Percentiles rank a stretch among this genome's conserved stretches.
These are phyloP conservation scores for Tolypocladium guangdongense DNA, from an alignment of 2,329 filamentous ascomycete genomes.

Conservation along the genomic window DNA sequence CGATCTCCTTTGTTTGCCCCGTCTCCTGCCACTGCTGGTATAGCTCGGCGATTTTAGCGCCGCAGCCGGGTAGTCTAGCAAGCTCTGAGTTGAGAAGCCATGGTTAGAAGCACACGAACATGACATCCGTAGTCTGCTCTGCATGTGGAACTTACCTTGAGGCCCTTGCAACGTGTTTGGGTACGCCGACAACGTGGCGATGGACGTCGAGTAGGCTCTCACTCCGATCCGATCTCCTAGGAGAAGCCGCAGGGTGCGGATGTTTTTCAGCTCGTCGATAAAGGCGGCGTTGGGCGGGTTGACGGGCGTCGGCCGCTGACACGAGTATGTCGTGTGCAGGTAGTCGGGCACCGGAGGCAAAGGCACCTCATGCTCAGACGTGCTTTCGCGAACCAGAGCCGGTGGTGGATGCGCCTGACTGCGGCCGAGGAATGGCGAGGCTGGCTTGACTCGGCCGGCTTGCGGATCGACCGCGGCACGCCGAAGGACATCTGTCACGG, in stretches of 20 bases:
- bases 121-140: too few species aligned
- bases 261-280: slow-evolving; percentile 60
- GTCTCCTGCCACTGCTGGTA: slow-evolving; percentile 62
- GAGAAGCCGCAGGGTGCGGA: slow-evolving; percentile 60
- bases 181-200: slow-evolving; percentile 75
- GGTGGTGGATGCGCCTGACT: slow-evolving; percentile 12
- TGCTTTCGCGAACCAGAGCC: slow-evolving; percentile 54
- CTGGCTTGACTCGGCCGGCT: background rate
- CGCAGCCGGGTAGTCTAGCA: slow-evolving; percentile 62
- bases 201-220: slow-evolving; percentile 77
- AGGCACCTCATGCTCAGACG: slow-evolving; percentile 61
- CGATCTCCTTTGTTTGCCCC: slow-evolving; percentile 51
- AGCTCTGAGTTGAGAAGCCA: slow-evolving; percentile 28
- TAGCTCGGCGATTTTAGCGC: slow-evolving; percentile 65
- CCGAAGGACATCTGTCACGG: slow-evolving; percentile 7
- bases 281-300: slow-evolving; percentile 65
- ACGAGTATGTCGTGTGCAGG: slow-evolving; percentile 56
- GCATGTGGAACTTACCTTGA: slow-evolving; percentile 22
- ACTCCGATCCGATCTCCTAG: slow-evolving; percentile 69
- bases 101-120: background rate
- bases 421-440: background rate
- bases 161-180: slow-evolving; percentile 38
- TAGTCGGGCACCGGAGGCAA: slow-evolving; percentile 60
- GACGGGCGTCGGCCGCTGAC: slow-evolving; percentile 63
- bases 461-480: slow-evolving; percentile 10